These are phyloP conservation scores for Ophiostoma sp. DNA, from an alignment of 2,329 filamentous ascomycete species.

Conservation along the genomic window DNA sequence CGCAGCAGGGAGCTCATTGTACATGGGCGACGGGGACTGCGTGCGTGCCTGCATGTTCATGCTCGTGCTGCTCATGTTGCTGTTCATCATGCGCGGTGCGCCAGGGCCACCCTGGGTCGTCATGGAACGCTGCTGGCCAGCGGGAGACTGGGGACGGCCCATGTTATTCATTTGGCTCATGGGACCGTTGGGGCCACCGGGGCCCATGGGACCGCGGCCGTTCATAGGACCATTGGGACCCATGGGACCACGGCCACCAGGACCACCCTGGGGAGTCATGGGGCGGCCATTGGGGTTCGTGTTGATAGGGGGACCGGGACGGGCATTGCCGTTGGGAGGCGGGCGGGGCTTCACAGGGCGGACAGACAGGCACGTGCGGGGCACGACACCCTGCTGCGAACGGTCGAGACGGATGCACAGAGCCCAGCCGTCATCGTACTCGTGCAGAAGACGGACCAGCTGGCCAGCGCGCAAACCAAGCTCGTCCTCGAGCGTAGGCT, in stretches of 20 bases:
- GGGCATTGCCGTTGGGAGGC: conserved; percentile 39
- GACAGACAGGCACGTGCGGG: conserved; percentile 87
- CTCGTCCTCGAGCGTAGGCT: conserved; percentile 87
- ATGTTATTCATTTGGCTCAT: conserved; percentile 7
- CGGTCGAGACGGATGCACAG: conserved; percentile 88
- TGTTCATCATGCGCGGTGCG: conserved; percentile 32
- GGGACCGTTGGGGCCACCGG: conserved; percentile 9
- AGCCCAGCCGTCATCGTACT: conserved; percentile 98
- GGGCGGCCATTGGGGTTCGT: conserved; percentile 29
- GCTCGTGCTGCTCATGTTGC: conserved; percentile 4
- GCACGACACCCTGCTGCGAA: conserved; percentile 86
- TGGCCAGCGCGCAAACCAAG: conserved; percentile 75
- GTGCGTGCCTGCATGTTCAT: conserved; percentile 26
- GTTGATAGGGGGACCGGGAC: conserved; percentile 29
- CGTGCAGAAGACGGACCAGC: conserved; percentile 81
- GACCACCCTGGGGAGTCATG: conserved; percentile 33
- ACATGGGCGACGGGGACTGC: conserved; percentile 39
- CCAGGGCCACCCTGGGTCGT: conserved; percentile 30
- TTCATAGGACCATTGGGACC: conserved; percentile 20
- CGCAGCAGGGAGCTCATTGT: conserved; percentile 30
- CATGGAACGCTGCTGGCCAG: conserved; percentile 27
- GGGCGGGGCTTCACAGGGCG: conserved; percentile 82
- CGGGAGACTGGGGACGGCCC: conserved; percentile 24
- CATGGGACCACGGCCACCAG: conserved; percentile 30
- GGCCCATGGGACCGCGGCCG: conserved; percentile 22